Evolutionary conservation across 2,329 filamentous ascomycete species (phyloP), one percentile per base, ranked within the genome.

Genomic region (Penicillium nordicum): DNA sequence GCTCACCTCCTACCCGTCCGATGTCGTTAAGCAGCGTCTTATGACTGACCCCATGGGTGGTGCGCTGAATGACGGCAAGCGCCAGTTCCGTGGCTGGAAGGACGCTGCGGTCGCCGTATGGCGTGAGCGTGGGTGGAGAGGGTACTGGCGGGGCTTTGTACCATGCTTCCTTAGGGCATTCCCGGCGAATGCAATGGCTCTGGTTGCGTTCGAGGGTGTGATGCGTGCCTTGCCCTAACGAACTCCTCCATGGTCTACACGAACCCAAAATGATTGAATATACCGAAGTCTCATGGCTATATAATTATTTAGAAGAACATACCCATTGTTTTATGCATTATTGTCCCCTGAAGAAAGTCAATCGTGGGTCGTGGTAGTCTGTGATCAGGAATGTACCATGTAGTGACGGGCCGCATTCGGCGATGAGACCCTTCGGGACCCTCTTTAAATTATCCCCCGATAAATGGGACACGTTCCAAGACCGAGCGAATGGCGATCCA

Each of bases 101-200:
- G 85, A 93, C 64, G 94, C 93, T 0, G 93, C 90, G 0, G 78
- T 71, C 50, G 83, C 88, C 0, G 88, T 97, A 1, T 95, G 89
- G 67, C 79, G 79, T 46, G 92, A 97, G 70, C 77, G 77, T 46
- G 94, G 94, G 1, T 85, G 77, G 76, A 88, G 76, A 70, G 94
- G 92, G 0, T 97, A 92, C 73, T 97, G 92, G 88, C 83, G 94
- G 64, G 94, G 94, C 0, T 99, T 99, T 69, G 69, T 96, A 69
- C 94, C 94, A 2, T 97, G 93, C 72, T 96, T 97, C 72, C 72
- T 97, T 70, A 81, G 94, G 63, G 94, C 94, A 4, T 97, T 97
- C 73, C 94, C 94, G 14, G 93, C 94, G 25, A 97, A 97, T 79
- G 94, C 92, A 0, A 88, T 94, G 84, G 93, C 94, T 1, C 76